Evolutionary conservation across 306 rosid species (phyloP), one percentile per base, ranked within the genome.

Genomic region (Canavalia ensiformis): DNA sequence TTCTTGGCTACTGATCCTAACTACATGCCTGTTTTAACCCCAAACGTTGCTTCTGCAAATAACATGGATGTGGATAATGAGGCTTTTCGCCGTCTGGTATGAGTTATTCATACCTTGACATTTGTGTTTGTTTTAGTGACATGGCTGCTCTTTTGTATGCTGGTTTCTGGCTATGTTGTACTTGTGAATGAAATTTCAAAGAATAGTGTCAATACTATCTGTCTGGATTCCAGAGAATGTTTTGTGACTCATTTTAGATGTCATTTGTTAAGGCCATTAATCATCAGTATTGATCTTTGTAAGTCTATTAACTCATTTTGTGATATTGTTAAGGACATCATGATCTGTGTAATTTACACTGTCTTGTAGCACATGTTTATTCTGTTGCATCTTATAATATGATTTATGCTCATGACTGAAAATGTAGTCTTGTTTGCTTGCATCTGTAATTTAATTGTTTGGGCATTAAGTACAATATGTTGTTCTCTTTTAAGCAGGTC

Each of bases 21-120:
- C 78, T 89, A 44, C 75, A 59, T 91, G 47, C 86, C 92, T 62
- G 81, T 64, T 84, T 72, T 77, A 78, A 74, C 83, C 65, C 84
- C 90, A 59, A 94, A 85, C 64, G 13, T 64, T 33, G 46, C 89
- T 28, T 75, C 92, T 42, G 97, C 91, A 76, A 84, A 88, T 84
- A 86, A 79, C 84, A 95, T 95, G 98, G 98, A 95, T 73, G 97
- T 92, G 90, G 98, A 95, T 87, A 92, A 83, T 64, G 97, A 91
- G 58, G 87, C 92, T 51, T 89, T 89, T 74, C 89, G 85, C 49
- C 94, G 88, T 12, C 31, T 86, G 97, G 98, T 95, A 87, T 85
- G 92, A 87, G 71, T 80, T 35, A 13, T 65, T 76, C 68, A 45
- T 70, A 74, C 71, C 57, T 49, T 57, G 34, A 60, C 45, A n/a